Evolutionary conservation across 306 rosid genomes (phyloP).

Genomic region (Lablab purpureus): DNA sequence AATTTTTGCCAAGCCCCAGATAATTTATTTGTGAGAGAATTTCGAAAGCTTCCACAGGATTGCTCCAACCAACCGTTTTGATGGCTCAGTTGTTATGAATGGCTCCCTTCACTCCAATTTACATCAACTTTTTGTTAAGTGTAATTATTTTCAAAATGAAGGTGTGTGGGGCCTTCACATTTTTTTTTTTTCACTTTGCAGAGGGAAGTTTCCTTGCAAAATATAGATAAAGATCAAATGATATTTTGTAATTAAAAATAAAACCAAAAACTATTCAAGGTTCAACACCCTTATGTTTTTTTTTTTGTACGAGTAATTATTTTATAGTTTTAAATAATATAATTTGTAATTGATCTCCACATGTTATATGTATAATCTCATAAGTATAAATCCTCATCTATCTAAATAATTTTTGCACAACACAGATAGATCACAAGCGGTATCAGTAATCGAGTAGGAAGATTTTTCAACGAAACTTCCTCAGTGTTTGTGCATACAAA

Average conservation of each 20-base stretch:
- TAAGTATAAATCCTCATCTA: too few species aligned
- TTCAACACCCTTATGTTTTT: neutral
- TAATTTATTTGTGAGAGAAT: neutral
- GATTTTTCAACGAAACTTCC: constrained; percentile 12
- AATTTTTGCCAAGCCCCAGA: neutral
- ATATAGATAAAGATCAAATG: neutral
- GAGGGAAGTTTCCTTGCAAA: neutral
- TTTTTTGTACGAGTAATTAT: too few species aligned
- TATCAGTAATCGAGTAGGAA: neutral
- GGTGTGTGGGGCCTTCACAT: neutral
- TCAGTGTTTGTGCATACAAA: neutral
- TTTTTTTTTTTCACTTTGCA: too few species aligned
- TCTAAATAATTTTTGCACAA: neutral
- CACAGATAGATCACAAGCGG: neutral
- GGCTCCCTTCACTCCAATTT: neutral
- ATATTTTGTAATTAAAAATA: neutral
- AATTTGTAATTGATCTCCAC: too few species aligned
- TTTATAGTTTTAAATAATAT: too few species aligned
- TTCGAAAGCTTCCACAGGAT: neutral
- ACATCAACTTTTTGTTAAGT: neutral
- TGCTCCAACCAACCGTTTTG: neutral
- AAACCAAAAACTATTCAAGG: neutral
- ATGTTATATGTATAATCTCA: too few species aligned
- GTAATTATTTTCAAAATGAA: neutral
- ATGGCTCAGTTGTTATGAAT: neutral